These are phyloP conservation scores for Blepharisma stoltei DNA, from an alignment of 73 alveolate genomes.

Conservation along the genomic window DNA sequence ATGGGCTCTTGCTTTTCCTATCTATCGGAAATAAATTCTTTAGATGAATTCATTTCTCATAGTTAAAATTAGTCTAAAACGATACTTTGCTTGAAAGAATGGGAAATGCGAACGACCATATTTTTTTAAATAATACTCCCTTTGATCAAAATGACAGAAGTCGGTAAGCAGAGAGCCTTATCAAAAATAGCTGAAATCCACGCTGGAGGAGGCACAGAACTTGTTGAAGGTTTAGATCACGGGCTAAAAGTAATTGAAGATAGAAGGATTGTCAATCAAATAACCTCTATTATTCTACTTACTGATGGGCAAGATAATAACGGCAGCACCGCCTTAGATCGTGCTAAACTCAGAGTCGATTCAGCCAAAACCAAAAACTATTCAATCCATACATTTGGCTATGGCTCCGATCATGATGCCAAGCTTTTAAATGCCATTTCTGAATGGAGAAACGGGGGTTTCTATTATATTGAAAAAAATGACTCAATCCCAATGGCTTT, in stretches of 20 bases:
- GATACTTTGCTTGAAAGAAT: too few relatives aligned
- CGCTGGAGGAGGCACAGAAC: conserved; percentile 68
- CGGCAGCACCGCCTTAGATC: not conserved
- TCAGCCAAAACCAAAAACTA: conserved; percentile 40
- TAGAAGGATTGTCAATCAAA: conserved; percentile 47
- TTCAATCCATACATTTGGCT: conserved; percentile 78
- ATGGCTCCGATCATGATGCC: conserved; percentile 79
- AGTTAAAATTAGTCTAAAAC: too few relatives aligned
- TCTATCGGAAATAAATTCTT: too few relatives aligned
- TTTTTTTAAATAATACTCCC: conserved; percentile 41
- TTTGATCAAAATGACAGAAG: conserved; percentile 43
- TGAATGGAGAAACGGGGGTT: conserved; percentile 67
- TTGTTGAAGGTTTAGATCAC: conserved; percentile 52
- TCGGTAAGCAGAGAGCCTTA: conserved; percentile 33
- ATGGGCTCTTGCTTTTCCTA: too few relatives aligned
- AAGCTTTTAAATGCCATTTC: conserved; percentile 59
- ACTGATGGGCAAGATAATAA: conserved; percentile 72
- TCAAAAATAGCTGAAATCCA: conserved; percentile 33
- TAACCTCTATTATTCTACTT: conserved; percentile 57
- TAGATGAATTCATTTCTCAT: too few relatives aligned
- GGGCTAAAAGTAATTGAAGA: conserved; percentile 58
- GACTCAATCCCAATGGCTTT: conserved; percentile 38
- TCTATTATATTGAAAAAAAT: conserved; percentile 52
- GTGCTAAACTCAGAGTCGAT: conserved; percentile 33
- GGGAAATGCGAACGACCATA: too few relatives aligned